phyloP scores from a whole-genome alignment of 768 basidiomycete genomes.

The Naganishia friedmannii region DNA sequence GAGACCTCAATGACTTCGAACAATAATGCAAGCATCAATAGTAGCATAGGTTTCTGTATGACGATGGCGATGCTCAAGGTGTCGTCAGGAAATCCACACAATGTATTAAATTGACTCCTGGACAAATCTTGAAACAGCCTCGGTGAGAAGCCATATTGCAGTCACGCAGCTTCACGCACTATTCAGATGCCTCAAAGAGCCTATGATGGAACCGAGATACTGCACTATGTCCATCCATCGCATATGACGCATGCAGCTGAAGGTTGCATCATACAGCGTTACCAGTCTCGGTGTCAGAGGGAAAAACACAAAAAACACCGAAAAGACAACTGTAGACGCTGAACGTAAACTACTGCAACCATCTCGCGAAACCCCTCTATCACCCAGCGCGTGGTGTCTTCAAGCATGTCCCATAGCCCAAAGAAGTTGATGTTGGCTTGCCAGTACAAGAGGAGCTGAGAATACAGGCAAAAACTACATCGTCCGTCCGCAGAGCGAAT shows the following conservation, averaged over 20 bases:
- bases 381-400: background rate
- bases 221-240: no score
- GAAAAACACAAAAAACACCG: no score
- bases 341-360: background rate
- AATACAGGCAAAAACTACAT: background rate
- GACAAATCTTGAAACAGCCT: no score
- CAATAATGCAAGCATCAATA: background rate
- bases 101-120: background rate
- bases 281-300: no score
- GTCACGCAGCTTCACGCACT: no score
- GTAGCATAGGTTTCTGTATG: background rate
- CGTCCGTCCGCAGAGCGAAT: background rate
- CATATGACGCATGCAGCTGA: no score
- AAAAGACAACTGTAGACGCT: no score
- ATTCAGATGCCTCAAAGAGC: no score
- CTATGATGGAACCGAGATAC: no score
- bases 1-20: background rate
- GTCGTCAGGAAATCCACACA: background rate
- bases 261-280: no score
- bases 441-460: background rate
- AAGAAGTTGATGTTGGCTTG: slow-evolving; percentile 2
- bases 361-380: background rate
- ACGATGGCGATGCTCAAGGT: background rate
- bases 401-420: slow-evolving; percentile 1
- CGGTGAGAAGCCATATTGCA: no score